Evolutionary conservation across 75 land plant genomes (phyloP).

Genomic region (Pinus albicaulis): DNA sequence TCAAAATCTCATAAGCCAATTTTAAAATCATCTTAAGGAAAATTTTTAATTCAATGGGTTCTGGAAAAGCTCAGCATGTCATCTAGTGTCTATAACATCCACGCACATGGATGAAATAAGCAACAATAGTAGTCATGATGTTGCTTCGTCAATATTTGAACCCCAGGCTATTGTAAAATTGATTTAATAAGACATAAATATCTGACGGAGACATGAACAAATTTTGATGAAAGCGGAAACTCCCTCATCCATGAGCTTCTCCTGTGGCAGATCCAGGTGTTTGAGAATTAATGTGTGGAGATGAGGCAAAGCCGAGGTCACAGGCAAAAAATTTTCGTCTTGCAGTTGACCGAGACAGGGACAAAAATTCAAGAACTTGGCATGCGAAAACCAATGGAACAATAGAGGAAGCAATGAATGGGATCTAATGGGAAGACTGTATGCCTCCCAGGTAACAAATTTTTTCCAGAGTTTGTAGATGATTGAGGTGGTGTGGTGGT

Average conservation of each 20-base stretch:
- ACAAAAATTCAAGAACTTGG: constrained; percentile 13
- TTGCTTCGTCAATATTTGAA: no score
- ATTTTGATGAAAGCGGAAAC: constrained; percentile 10
- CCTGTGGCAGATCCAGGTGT: constrained; percentile 12
- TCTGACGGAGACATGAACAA: constrained; percentile 14
- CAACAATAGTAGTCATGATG: no score
- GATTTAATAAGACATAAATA: no score
- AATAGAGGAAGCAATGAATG: constrained; percentile 7
- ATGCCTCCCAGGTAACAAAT: no score
- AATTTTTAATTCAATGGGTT: no score
- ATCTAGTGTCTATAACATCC: no score
- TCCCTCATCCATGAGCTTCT: constrained; percentile 18
- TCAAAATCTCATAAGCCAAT: neutral
- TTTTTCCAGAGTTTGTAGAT: no score
- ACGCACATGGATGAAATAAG: no score
- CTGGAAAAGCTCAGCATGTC: no score
- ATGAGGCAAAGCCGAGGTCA: constrained; percentile 1
- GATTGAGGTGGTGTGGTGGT: no score
- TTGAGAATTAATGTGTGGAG: constrained; percentile 15
- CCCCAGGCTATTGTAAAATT: no score
- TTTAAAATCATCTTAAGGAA: neutral
- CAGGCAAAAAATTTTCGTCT: constrained; percentile 13
- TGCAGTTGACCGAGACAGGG: constrained; percentile 18
- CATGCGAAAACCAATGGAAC: constrained; percentile 10
- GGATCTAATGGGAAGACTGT: no score